phyloP scores from a whole-genome alignment of 306 rosid species.

The Cajanus cajan region DNA sequence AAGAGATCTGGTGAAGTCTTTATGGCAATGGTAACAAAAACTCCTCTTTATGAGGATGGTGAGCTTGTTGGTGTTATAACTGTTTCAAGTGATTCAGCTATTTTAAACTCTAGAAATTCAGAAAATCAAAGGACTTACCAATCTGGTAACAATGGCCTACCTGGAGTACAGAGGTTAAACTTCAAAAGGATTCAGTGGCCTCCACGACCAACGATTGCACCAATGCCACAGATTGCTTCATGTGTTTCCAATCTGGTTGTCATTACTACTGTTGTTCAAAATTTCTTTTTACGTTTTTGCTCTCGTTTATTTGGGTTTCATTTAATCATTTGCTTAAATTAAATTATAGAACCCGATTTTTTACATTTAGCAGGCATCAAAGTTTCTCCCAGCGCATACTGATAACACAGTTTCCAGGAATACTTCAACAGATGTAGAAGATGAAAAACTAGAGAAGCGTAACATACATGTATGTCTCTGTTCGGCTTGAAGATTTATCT shows the following conservation, averaged over 20 bases:
- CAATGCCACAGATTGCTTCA: slow-evolving; percentile 59
- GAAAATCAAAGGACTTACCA: slow-evolving; percentile 31
- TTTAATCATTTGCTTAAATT: slow-evolving; percentile 15
- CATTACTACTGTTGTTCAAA: slow-evolving; percentile 9
- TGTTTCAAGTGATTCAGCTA: slow-evolving; percentile 61
- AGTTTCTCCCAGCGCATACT: slow-evolving; percentile 29
- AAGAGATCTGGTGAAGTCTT: slow-evolving; percentile 65
- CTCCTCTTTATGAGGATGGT: slow-evolving; percentile 59
- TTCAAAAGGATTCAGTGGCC: slow-evolving; percentile 51
- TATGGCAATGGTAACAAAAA: slow-evolving; percentile 58
- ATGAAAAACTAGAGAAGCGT: slow-evolving; percentile 34
- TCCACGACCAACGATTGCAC: slow-evolving; percentile 46
- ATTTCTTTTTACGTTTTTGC: not conserved
- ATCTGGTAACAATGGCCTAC: slow-evolving; percentile 31
- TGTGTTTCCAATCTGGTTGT: slow-evolving; percentile 73
- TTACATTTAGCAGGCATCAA: slow-evolving; percentile 54
- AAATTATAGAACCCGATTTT: not conserved
- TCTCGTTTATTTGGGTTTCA: not conserved
- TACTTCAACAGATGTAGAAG: slow-evolving; percentile 33
- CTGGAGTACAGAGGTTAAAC: slow-evolving; percentile 37
- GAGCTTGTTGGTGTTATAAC: slow-evolving; percentile 54
- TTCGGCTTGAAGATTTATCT: not conserved
- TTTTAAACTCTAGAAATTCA: slow-evolving; percentile 29
- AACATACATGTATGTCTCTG: slow-evolving; percentile 35
- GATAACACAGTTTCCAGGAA: slow-evolving; percentile 32